Base-by-base conservation (phyloP, 2,329 filamentous ascomycete genomes). In the Penicillium brasilianum region DNA sequence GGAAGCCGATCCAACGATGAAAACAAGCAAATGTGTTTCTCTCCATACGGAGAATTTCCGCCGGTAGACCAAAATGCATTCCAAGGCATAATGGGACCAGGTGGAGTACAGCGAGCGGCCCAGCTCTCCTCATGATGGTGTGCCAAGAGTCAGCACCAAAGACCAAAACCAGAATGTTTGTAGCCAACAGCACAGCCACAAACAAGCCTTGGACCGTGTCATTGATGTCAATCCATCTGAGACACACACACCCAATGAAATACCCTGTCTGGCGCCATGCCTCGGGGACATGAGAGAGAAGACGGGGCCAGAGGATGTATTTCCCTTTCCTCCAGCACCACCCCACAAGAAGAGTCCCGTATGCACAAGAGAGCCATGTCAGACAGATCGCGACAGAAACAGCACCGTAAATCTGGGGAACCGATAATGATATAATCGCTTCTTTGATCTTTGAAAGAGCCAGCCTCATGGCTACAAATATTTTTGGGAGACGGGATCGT, bases 391-490 rank as follows among this genome's bases (percentile, higher is more conserved):
- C 25, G 11, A 32, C 48, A 50, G 28, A 16, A 32, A 28, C 22
- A 34, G 48, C 14, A 50, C 48, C 48, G 48, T 50, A 50, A 50
- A 50, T 11, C 25, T 50, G 13, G 16, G 48, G 48, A 50, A 50
- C 28, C 22, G 48, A 50, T 50, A 50, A 34, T 48, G 22, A 28
- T 48, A 48, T 2, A 48, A 48, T 48, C 20, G 44, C 20, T 28
- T 48, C 44, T 14, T 28, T 48, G 22, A 48, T 48, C 44, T 48
- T 48, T 28, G 22, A 48, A 48, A 48, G 44, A 48, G 44, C 20
- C 44, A 48, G 44, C 44, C 3, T 48, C 20, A 28, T 48, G 44
- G 16, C 44, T 48, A 48, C 44, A 48, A 48, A 48, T 28, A 48
- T 48, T 48, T 28, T 48, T 48, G 20, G 44, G 44, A 48, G 44